Evolutionary conservation across 345 rosid genomes (phyloP).

Genomic region (Eucalyptus paniculata): DNA sequence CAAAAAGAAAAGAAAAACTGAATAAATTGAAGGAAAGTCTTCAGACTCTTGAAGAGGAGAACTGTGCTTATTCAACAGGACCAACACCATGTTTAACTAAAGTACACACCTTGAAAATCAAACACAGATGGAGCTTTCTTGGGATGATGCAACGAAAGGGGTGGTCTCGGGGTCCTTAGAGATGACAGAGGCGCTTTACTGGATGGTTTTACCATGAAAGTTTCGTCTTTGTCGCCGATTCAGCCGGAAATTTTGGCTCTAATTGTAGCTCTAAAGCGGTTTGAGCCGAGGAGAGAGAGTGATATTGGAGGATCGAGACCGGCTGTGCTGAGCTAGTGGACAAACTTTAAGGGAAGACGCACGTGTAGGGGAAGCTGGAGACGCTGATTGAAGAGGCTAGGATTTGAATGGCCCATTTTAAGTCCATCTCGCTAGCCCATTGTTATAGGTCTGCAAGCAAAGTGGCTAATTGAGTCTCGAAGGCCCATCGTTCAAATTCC

Average conservation of each 20-base stretch:
- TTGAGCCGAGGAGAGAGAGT: background rate
- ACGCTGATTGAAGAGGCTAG: background rate
- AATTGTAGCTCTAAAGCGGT: background rate
- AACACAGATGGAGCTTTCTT: background rate
- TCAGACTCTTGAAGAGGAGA: background rate
- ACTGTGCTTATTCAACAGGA: background rate
- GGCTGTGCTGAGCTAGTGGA: background rate
- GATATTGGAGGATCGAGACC: background rate
- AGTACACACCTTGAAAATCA: background rate
- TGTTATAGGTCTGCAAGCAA: background rate
- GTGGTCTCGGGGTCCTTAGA: background rate
- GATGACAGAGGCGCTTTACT: background rate
- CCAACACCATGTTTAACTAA: background rate
- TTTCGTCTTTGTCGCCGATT: background rate
- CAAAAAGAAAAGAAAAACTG: background rate
- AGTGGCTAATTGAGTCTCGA: accelerated
- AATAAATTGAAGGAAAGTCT: background rate
- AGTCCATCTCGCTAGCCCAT: background rate
- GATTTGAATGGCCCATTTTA: background rate
- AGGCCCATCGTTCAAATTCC: background rate
- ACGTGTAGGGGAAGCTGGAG: background rate
- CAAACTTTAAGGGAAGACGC: background rate
- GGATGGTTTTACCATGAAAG: background rate
- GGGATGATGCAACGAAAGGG: background rate
- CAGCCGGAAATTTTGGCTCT: background rate